These are phyloP conservation scores for Pezicula carpinea DNA, from an alignment of 2,329 filamentous ascomycete genomes.

Conservation along the genomic window DNA sequence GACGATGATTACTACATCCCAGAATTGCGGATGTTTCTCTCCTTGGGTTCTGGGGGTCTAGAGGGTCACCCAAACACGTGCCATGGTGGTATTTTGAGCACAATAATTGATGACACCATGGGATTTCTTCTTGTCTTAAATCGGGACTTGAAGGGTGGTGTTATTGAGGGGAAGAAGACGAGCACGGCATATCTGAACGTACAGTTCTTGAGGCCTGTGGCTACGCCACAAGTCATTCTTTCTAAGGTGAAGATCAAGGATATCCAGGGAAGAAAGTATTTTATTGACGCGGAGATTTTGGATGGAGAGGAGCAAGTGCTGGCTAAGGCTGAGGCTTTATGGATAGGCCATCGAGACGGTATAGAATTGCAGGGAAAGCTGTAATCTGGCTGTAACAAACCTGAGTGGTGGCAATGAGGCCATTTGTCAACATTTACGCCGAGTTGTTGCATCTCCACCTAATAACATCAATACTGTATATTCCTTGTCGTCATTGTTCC, in stretches of 20 bases:
- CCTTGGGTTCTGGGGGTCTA: slow-evolving; percentile 42
- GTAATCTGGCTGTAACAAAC: too few relatives aligned
- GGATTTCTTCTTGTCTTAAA: slow-evolving; percentile 40
- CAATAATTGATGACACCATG: slow-evolving; percentile 55
- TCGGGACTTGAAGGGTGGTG: slow-evolving; percentile 10
- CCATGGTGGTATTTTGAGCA: slow-evolving; percentile 54
- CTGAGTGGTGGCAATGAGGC: too few relatives aligned
- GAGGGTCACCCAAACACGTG: slow-evolving; percentile 48
- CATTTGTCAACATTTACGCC: too few relatives aligned
- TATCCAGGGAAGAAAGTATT: slow-evolving; percentile 48
- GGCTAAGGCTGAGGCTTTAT: slow-evolving; percentile 47
- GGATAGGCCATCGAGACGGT: slow-evolving; percentile 24
- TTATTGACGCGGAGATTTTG: slow-evolving; percentile 41
- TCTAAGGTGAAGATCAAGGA: slow-evolving; percentile 38
- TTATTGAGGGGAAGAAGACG: slow-evolving; percentile 21
- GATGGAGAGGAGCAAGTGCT: slow-evolving; percentile 41
- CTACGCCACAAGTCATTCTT: slow-evolving; percentile 42
- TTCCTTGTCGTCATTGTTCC: too few relatives aligned
- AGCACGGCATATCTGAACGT: slow-evolving; percentile 51
- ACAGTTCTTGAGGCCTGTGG: slow-evolving; percentile 45
- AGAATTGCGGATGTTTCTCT: slow-evolving; percentile 15
- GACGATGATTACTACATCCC: slow-evolving; percentile 3
- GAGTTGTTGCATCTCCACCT: too few relatives aligned
- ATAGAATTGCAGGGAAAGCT: too few relatives aligned
- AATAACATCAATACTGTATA: too few relatives aligned